Base-by-base conservation (phyloP, 2,329 filamentous ascomycete species). In the Colletotrichum destructivum region DNA sequence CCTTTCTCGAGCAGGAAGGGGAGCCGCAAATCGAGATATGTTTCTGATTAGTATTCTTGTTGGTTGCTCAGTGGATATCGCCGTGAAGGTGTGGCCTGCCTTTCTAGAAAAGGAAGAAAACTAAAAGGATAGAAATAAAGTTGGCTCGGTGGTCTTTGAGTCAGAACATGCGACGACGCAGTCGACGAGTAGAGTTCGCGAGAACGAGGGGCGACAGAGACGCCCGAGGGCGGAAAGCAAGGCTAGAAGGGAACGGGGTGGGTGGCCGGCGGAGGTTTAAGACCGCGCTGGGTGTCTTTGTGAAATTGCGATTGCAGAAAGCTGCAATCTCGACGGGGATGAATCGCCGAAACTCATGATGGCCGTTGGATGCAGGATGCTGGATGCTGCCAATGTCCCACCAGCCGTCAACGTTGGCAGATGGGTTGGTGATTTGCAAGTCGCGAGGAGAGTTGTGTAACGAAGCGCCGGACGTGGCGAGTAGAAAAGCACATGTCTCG, bases 221-320 rank as follows among this genome's bases (percentile, higher is more conserved):
- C 16, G 54, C 8, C 31, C n/a, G 31, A 54, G 47, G 64, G 49
- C 23, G 61, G 31, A 62, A 38, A 46, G 23, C 56, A 46, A 23
- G 21, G 42, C 57, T 55, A 52, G 57, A 52, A 31, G 51, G 5
- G 46, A 26, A 23, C 18, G 60, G 12, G 56, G n/a, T 46, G 55
- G 38, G 42, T n/a, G 44, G 18, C n/a, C 46, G 13, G 26, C 38
- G 44, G 51, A 63, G 57, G 69, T 63, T 56, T 62, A 68, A n/a
- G 57, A 62, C 63, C 6, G 49, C 51, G 64, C 64, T 71, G 63
- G 57, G 64, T 63, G 62, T 47, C 52, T 69, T n/a, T 62, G 26
- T 21, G 21, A 49, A 23, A 44, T 35, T 21, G 47, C 9, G 26
- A 16, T 16, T 54, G 11, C 23, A 11, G 3, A 18, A 18, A 54